Conservation (phyloP, 352 stramenopile genomes). For the Globisporangium perplexum region DNA sequence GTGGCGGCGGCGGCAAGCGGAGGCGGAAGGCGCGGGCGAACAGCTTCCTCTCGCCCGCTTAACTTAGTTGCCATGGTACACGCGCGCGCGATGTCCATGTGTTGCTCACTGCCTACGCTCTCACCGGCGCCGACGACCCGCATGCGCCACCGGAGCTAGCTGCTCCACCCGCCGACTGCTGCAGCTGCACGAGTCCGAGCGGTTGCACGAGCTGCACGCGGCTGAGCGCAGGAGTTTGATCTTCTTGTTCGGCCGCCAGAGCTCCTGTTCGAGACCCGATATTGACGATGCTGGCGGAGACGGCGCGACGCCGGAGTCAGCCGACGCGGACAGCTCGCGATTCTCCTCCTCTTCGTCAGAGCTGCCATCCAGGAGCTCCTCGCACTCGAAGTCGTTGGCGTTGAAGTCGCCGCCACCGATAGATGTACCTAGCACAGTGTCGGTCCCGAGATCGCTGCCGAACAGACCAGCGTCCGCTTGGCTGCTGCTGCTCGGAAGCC, state of each 20-base stretch:
- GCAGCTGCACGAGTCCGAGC: background rate
- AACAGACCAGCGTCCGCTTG: background rate
- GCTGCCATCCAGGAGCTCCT: slow-evolving; percentile 41
- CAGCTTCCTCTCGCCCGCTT: slow-evolving; percentile 9
- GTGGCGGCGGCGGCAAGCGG: background rate
- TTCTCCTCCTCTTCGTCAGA: background rate
- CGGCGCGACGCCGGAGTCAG: background rate
- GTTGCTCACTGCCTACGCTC: no score
- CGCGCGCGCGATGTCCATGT: background rate
- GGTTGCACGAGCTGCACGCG: slow-evolving; percentile 39
- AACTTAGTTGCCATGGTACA: slow-evolving; percentile 5
- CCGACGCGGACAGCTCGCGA: no score
- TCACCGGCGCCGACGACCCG: background rate
- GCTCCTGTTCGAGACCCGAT: background rate
- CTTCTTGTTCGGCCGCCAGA: slow-evolving; percentile 40
- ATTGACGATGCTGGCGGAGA: no score
- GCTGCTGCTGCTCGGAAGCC: background rate
- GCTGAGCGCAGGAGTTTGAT: slow-evolving; percentile 21
- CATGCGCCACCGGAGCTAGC: background rate
- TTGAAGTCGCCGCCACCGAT: slow-evolving; percentile 40
- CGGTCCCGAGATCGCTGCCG: slow-evolving; percentile 7
- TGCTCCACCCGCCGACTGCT: background rate
- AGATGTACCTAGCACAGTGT: slow-evolving; percentile 17
- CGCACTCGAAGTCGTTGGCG: slow-evolving; percentile 67
- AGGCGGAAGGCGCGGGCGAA: background rate